A percentile compares a stretch with the other conserved stretches of the same genome.
Conservation (phyloP, 176 grass and related monocot species). For the Tillandsia fasciculata region DNA sequence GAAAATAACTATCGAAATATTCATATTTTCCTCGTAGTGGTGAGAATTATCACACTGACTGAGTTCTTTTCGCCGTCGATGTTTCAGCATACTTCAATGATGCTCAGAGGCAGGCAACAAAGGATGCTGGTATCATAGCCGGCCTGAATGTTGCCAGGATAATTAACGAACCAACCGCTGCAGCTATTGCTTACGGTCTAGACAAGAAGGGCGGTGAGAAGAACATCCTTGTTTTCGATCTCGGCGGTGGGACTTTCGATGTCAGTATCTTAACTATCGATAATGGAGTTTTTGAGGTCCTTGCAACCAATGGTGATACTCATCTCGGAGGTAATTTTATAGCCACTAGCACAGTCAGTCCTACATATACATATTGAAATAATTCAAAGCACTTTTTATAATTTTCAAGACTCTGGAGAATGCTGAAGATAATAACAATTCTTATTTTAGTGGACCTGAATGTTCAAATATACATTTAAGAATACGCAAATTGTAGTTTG, state of each 20-base stretch:
- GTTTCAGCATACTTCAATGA: constrained; percentile 68
- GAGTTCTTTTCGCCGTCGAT: neutral
- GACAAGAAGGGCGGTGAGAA: constrained; percentile 61
- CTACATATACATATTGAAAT: too few relatives aligned
- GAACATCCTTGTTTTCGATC: constrained; percentile 80
- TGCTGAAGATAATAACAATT: too few relatives aligned
- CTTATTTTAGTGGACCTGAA: too few relatives aligned
- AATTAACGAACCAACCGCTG: constrained; percentile 71
- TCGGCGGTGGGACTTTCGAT: constrained; percentile 77
- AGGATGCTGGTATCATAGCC: constrained; percentile 59
- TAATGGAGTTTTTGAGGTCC: constrained; percentile 72
- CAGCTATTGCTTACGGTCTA: constrained; percentile 69
- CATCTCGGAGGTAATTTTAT: constrained; percentile 62
- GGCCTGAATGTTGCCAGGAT: constrained; percentile 65
- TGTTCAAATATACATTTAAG: too few relatives aligned
- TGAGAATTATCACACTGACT: neutral
- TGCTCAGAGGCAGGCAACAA: constrained; percentile 63
- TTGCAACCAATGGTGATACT: constrained; percentile 70
- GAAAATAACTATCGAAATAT: neutral
- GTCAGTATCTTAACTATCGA: constrained; percentile 69
- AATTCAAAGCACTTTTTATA: too few relatives aligned
- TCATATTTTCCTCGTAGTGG: neutral
- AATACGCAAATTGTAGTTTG: too few relatives aligned
- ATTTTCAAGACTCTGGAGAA: neutral
- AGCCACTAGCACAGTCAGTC: neutral